Percentiles rank a stretch among this genome's conserved stretches.
These are phyloP conservation scores for Candida buenavistaensis DNA, from an alignment of 1,139 yeast species.

Conservation along the genomic window DNA sequence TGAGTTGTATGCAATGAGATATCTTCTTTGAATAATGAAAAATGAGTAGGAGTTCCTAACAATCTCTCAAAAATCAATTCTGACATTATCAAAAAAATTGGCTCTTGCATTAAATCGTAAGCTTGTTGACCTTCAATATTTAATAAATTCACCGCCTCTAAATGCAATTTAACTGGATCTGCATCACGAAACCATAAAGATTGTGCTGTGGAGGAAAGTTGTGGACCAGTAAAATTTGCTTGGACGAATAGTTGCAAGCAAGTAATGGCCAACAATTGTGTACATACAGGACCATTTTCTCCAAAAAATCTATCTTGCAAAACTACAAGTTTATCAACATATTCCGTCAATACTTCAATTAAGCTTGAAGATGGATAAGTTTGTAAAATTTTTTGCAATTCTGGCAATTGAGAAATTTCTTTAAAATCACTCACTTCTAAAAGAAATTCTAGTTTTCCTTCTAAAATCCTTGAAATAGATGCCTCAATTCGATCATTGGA, in stretches of 20 bases:
- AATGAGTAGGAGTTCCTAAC: conserved; percentile 29
- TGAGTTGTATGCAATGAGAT: conserved; percentile 18
- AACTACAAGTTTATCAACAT: conserved; percentile 18
- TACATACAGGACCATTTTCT: conserved; percentile 20
- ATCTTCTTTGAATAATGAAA: conserved; percentile 22
- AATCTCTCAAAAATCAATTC: conserved; percentile 52
- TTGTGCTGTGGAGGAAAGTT: conserved; percentile 37
- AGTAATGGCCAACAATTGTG: conserved; percentile 51
- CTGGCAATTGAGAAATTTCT: conserved; percentile 13
- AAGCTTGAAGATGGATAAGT: conserved; percentile 23
- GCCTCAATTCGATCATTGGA: conserved; percentile 4
- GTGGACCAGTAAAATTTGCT: conserved; percentile 84
- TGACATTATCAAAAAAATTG: conserved; percentile 51
- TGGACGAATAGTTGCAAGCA: conserved; percentile 71
- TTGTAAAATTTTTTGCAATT: conserved; percentile 14
- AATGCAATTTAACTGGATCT: conserved; percentile 29
- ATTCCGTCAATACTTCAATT: conserved; percentile 19
- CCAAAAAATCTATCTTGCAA: conserved; percentile 11
- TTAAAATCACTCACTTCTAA: conserved; percentile 13
- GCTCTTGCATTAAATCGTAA: conserved; percentile 58
- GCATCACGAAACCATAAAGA: conserved; percentile 32
- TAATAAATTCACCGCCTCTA: conserved; percentile 39
- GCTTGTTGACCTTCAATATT: conserved; percentile 63
- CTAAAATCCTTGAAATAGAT: conserved; percentile 9
- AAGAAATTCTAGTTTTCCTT: conserved; percentile 10